Evolutionary conservation across 805 yeast species (phyloP), one percentile per base, ranked within the genome.

Genomic region (Lipomyces kockii): DNA sequence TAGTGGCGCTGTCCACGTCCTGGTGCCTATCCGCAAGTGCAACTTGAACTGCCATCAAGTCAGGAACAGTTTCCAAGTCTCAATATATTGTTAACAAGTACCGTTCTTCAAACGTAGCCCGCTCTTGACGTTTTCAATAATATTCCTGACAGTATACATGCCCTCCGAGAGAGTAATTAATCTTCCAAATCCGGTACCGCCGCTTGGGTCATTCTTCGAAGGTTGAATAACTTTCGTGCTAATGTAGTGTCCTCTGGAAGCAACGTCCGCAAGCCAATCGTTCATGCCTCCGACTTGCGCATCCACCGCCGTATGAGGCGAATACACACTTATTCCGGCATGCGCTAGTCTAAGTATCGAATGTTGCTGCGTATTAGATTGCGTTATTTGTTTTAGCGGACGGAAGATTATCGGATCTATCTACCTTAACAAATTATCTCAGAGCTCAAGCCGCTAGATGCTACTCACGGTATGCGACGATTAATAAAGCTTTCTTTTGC

Each of bases 251-350:
- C 29, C 75, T 0, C 77, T 74, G 2, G 85, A 74, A 5, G 89
- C 78, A 1, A 91, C 90, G 51, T 85, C 86, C 0, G 86, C 89
- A 54, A 95, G 82, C 89, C 97, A 95, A 76, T 92, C 98, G 73
- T 95, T 95, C 69, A 95, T 97, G 27, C 99, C 99, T n/a, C 89
- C 90, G 12, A 79, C 78, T 9, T 95, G 95, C 29, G 98, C 94
- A 78, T 95, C 99, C 2, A 95, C 90, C 0, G 98, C 92, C 0
- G 99, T 94, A 76, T 95, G 99, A 32, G 99, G 99, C 64, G 89
- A 89, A 77, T 95, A 95, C 1, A 95, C 99, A 60, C 92, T 86
- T 65, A 95, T 85, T n/a, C 91, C 90, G 67, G 87, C 83, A 71
- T 87, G 88, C 62, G 92, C 88, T 73, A 95, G 82, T 63, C 84